Evolutionary conservation across 2,329 filamentous ascomycete genomes (phyloP).

Genomic region (Pyrenochaeta sp.): DNA sequence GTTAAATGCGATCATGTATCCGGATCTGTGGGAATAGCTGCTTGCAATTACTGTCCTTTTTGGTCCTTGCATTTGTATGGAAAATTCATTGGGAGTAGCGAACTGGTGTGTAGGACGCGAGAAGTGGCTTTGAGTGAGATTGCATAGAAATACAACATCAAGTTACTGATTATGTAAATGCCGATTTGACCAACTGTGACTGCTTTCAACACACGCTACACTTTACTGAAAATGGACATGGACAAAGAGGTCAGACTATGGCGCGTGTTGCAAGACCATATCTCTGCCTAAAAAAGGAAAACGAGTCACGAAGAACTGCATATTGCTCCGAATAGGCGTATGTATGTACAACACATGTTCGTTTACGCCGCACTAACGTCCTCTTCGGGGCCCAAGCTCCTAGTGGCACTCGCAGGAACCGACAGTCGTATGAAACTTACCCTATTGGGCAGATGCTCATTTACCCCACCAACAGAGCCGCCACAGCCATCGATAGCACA

Average conservation of each 20-base stretch:
- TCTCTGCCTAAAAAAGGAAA: too few relatives aligned
- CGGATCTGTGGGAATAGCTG: constrained; percentile 1
- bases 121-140: not conserved
- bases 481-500: constrained; percentile 26
- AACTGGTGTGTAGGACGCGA: not conserved
- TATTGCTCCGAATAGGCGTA: too few relatives aligned
- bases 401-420: not conserved
- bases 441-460: constrained; percentile 1
- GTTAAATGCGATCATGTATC: constrained; percentile 8
- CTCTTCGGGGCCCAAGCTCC: too few relatives aligned
- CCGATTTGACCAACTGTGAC: not conserved
- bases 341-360: too few relatives aligned
- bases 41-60: constrained; percentile 2
- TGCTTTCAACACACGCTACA: too few relatives aligned
- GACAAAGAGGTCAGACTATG: too few relatives aligned
- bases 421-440: not conserved
- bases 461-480: constrained; percentile 22
- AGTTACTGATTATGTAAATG: not conserved
- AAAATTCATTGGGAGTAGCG: not conserved
- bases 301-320: too few relatives aligned
- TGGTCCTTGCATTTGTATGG: not conserved
- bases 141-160: not conserved
- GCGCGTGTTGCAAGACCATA: too few relatives aligned
- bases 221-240: too few relatives aligned
- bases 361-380: too few relatives aligned